phyloP scores from a whole-genome alignment of 495 filamentous ascomycete species.

The Lentithecium fluviatile region DNA sequence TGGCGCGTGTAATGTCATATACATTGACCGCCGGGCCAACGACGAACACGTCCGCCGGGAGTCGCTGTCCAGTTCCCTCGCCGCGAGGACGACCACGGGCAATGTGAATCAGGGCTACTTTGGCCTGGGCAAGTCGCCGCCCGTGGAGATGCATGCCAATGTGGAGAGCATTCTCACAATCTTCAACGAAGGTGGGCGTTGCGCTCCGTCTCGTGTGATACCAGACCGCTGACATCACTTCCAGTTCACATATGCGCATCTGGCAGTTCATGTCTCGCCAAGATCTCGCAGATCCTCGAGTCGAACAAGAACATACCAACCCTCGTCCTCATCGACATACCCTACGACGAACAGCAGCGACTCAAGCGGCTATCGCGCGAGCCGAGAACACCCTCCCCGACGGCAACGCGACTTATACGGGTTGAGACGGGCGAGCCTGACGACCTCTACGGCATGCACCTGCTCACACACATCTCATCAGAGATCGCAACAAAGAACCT shows the following conservation, averaged over 20 bases:
- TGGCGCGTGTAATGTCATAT: constrained; percentile 43
- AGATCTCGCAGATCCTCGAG: constrained; percentile 35
- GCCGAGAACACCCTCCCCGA: constrained; percentile 37
- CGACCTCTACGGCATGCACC: constrained; percentile 40
- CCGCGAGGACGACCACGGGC: constrained; percentile 28
- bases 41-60: constrained; percentile 38
- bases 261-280: constrained; percentile 34
- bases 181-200: constrained; percentile 39
- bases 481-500: constrained; percentile 37
- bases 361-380: constrained; percentile 36
- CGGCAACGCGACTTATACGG: constrained; percentile 10
- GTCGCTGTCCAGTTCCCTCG: constrained; percentile 30
- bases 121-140: constrained; percentile 18
- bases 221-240: background rate
- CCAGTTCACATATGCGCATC: constrained; percentile 38
- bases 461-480: constrained; percentile 37
- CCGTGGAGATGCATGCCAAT: constrained; percentile 34
- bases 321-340: constrained; percentile 40
- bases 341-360: constrained; percentile 42
- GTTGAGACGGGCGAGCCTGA: constrained; percentile 26
- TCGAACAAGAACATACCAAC: constrained; percentile 30
- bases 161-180: constrained; percentile 37
- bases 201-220: background rate
- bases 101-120: constrained; percentile 36
- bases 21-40: constrained; percentile 38